Conservation (phyloP, 495 filamentous ascomycete genomes). For the Chaetomium fimeti region DNA sequence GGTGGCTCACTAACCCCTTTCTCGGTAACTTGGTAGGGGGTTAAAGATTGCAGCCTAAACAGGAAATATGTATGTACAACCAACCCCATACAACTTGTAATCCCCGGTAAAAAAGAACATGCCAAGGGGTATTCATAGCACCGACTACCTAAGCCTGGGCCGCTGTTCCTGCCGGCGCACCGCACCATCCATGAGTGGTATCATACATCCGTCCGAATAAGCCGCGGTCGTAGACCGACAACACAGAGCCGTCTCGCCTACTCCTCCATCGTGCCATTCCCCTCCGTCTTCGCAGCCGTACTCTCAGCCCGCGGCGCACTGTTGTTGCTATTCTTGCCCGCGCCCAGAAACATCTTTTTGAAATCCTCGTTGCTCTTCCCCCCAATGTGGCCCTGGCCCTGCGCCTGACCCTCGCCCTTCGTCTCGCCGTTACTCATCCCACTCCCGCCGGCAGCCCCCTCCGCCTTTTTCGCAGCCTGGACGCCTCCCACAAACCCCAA, state of each 20-base stretch:
- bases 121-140: slow-evolving; percentile 16
- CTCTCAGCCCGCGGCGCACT: neutral
- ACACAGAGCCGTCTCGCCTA: neutral
- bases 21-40: too few species aligned
- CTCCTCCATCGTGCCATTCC: neutral
- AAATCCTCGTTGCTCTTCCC: slow-evolving; percentile 86
- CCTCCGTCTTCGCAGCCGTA: neutral
- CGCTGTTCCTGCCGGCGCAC: neutral
- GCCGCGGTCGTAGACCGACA: neutral
- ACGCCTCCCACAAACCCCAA: slow-evolving; percentile 45
- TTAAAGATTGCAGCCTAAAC: too few species aligned
- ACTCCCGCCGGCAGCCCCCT: too few species aligned
- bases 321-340: neutral
- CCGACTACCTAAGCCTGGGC: neutral
- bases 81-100: neutral
- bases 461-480: slow-evolving; percentile 28
- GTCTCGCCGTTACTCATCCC: slow-evolving; percentile 22
- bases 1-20: too few species aligned
- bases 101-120: neutral
- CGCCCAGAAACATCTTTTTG: slow-evolving; percentile 65
- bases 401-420: neutral
- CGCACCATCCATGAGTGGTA: slow-evolving; percentile 12
- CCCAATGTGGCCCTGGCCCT: neutral
- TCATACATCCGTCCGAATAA: slow-evolving; percentile 17
- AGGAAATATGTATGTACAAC: neutral